Evolutionary conservation across 257 asterid species (phyloP).

Genomic region (Nicotiana sylvestris): DNA sequence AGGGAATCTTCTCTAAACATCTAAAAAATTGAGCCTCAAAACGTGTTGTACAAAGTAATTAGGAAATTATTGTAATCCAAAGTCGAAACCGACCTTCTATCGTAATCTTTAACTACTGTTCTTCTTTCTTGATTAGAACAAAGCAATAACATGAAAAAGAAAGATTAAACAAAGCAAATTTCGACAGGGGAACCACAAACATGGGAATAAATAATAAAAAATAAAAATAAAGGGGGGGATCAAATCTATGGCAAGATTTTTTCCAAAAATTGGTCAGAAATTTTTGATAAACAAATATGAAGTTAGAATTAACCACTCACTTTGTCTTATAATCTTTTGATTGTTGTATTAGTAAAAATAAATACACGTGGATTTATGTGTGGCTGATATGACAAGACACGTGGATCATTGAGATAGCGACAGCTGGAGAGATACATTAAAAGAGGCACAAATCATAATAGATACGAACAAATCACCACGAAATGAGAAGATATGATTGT

Average conservation of each 20-base stretch:
- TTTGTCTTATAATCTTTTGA: not conserved
- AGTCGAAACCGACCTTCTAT: not conserved
- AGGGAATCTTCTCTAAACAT: no score
- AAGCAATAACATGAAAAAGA: not conserved
- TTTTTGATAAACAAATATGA: conserved; percentile 7
- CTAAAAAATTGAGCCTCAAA: no score
- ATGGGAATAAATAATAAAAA: not conserved
- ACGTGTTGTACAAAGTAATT: no score
- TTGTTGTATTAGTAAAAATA: no score
- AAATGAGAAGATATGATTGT: no score
- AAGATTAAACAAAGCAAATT: not conserved
- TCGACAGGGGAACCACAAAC: not conserved
- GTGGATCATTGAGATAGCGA: no score
- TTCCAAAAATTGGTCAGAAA: not conserved
- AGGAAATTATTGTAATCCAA: no score
- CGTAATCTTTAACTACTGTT: not conserved
- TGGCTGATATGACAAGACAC: no score
- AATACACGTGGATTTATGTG: no score
- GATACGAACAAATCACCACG: no score
- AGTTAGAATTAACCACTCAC: not conserved
- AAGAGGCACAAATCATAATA: no score
- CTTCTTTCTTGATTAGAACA: not conserved
- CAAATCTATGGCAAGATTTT: conserved; percentile 5
- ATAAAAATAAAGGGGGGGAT: not conserved
- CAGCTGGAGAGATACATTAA: no score